phyloP scores from a whole-genome alignment of 2,329 filamentous ascomycete species.

The Tolypocladium paradoxum region DNA sequence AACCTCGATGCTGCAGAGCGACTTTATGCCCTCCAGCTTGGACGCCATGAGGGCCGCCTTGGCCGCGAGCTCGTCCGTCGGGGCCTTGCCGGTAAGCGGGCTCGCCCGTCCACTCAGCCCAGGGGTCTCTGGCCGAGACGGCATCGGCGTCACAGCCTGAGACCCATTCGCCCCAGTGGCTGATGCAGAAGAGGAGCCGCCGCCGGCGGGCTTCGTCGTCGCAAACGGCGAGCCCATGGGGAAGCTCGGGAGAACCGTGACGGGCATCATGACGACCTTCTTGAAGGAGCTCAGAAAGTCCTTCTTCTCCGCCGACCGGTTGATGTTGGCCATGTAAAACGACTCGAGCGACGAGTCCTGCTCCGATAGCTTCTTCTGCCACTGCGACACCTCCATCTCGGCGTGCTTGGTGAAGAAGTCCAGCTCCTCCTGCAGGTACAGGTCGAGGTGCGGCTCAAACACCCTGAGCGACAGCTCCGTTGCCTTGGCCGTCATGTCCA shows the following conservation, averaged over 20 bases:
- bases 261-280: conserved; percentile 98
- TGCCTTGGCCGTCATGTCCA: conserved; percentile 52
- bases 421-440: conserved; percentile 86
- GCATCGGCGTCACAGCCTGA: conserved; percentile 19
- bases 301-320: conserved; percentile 87
- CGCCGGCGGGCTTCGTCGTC: conserved; percentile 24
- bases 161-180: conserved; percentile 15
- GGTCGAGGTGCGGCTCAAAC: conserved; percentile 87
- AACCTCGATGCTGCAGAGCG: conserved; percentile 92
- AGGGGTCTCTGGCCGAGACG: conserved; percentile 41
- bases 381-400: conserved; percentile 65
- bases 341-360: conserved; percentile 86
- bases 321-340: conserved; percentile 93
- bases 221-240: conserved; percentile 48
- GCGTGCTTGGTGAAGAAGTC: conserved; percentile 72
- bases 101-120: conserved; percentile 28
- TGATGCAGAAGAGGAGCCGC: neutral
- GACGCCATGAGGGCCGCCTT: conserved; percentile 98
- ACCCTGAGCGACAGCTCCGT: conserved; percentile 58
- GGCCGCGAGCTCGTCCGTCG: conserved; percentile 83
- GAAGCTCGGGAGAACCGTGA: conserved; percentile 73
- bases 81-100: conserved; percentile 49
- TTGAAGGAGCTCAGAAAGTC: conserved; percentile 96
- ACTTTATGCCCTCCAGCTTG: conserved; percentile 85
- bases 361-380: conserved; percentile 87